Conservation (phyloP, 129 eudicot genomes). For the Saposhnikovia divaricata region DNA sequence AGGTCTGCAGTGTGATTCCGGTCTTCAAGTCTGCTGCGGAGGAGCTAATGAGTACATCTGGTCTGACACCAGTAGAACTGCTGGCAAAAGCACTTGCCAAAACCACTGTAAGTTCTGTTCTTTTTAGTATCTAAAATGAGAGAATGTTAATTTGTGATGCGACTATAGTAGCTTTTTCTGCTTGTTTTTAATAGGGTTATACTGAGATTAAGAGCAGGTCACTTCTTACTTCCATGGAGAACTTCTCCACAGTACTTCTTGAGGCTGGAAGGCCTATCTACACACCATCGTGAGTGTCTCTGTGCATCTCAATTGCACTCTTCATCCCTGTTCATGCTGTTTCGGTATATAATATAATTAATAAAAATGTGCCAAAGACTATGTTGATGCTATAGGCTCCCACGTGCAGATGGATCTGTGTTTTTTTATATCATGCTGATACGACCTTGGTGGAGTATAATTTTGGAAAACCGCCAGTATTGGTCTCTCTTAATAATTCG, state of each 20-base stretch:
- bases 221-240: constrained; percentile 78
- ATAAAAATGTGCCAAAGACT: background rate
- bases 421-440: background rate
- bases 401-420: background rate
- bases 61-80: constrained; percentile 61
- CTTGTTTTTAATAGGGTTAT: constrained; percentile 56
- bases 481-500: background rate
- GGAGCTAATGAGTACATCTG: constrained; percentile 56
- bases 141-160: background rate
- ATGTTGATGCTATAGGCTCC: background rate
- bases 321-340: background rate
- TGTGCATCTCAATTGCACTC: background rate
- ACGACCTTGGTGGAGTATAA: background rate
- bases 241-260: constrained; percentile 59
- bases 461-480: background rate
- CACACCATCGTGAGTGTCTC: constrained; percentile 58
- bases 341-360: background rate
- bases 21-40: constrained; percentile 82
- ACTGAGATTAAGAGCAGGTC: constrained; percentile 73
- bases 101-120: constrained; percentile 45
- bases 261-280: constrained; percentile 70
- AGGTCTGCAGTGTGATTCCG: constrained; percentile 57
- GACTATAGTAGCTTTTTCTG: background rate
- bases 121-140: background rate
- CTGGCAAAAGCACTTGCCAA: constrained; percentile 93